Percentiles rank a stretch among this genome's conserved stretches.
Evolutionary conservation across 495 filamentous ascomycete species (phyloP).

Genomic region (Podospora bellae-mahoneyi): DNA sequence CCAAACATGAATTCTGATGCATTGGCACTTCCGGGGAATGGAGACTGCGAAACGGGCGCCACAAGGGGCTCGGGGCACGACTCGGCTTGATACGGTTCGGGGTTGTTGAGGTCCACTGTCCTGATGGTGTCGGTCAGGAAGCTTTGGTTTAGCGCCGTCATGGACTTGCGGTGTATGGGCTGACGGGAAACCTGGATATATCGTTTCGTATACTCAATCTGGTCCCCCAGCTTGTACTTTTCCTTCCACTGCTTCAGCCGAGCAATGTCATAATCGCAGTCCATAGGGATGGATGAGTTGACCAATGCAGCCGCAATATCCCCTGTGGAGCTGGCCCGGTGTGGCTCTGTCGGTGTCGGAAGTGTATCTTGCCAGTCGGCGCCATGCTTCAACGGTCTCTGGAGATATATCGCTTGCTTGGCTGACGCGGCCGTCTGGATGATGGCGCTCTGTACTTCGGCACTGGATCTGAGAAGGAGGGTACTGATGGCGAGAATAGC

Average conservation of each 20-base stretch:
- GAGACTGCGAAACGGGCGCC: slow-evolving; percentile 46
- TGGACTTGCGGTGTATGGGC: slow-evolving; percentile 42
- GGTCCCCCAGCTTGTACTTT: slow-evolving; percentile 44
- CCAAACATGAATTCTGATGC: slow-evolving; percentile 52
- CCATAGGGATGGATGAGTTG: slow-evolving; percentile 29
- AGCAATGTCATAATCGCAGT: slow-evolving; percentile 46
- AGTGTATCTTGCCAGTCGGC: background rate
- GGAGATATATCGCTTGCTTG: slow-evolving; percentile 32
- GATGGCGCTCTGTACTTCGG: slow-evolving; percentile 39
- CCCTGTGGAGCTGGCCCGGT: slow-evolving; percentile 19
- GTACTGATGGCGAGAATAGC: slow-evolving; percentile 35
- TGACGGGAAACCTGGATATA: slow-evolving; percentile 47
- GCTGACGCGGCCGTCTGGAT: slow-evolving; percentile 37
- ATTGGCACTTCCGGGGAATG: slow-evolving; percentile 45
- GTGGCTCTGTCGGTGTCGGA: slow-evolving; percentile 6
- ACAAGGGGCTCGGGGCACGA: slow-evolving; percentile 46
- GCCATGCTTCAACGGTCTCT: slow-evolving; percentile 30
- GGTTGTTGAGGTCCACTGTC: slow-evolving; percentile 38
- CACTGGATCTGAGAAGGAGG: slow-evolving; percentile 37
- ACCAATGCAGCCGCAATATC: slow-evolving; percentile 5
- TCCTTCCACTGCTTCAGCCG: slow-evolving; percentile 40
- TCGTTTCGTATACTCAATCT: slow-evolving; percentile 51
- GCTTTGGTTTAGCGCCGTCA: slow-evolving; percentile 44
- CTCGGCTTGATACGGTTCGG: slow-evolving; percentile 37
- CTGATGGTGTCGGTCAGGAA: slow-evolving; percentile 46